Evolutionary conservation across 1,284 basidiomycete genomes (phyloP).

Genomic region (Austropuccinia psidii): DNA sequence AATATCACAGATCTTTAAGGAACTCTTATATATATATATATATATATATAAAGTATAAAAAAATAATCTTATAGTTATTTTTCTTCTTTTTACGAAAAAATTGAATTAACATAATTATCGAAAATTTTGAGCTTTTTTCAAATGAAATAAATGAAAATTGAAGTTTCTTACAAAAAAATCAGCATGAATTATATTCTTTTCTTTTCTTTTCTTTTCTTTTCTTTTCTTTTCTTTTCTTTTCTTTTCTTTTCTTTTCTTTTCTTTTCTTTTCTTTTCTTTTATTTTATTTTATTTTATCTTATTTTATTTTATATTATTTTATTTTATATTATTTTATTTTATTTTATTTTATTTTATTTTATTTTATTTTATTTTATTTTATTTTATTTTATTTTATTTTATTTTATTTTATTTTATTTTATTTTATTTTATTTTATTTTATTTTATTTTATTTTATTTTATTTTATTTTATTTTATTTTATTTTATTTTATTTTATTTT

Average conservation of each 20-base stretch:
- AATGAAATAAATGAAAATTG: too few species aligned
- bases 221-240: background rate
- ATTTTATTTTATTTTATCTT: background rate
- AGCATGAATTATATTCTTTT: too few species aligned
- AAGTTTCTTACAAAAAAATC: too few species aligned
- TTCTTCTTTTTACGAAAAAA: too few species aligned
- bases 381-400: background rate
- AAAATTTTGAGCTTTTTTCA: too few species aligned
- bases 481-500: background rate
- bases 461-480: background rate
- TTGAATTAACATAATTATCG: too few species aligned
- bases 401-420: background rate
- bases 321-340: background rate
- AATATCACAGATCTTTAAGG: too few species aligned
- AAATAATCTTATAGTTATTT: too few species aligned
- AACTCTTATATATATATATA: too few species aligned
- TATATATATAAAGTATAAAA: too few species aligned
- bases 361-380: background rate
- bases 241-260: background rate
- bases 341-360: background rate
- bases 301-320: background rate
- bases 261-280: background rate
- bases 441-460: background rate
- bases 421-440: background rate
- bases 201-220: background rate